These are phyloP conservation scores for Hypericum perforatum DNA, from an alignment of 345 rosid species.

Conservation along the genomic window DNA sequence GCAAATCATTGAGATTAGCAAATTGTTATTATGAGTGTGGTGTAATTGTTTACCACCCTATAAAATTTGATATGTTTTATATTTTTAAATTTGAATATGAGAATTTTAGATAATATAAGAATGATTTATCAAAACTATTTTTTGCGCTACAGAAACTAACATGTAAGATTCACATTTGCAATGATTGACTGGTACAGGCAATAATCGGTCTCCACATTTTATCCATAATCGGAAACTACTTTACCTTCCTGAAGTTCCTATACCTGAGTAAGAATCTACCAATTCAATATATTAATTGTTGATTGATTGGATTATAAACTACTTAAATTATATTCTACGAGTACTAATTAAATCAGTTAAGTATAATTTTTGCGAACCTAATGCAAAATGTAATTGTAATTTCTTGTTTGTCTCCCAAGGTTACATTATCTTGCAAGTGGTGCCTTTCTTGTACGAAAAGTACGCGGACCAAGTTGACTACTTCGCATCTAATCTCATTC, in stretches of 20 bases:
- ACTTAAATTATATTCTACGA: no score
- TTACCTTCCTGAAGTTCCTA: slow-evolving; percentile 67
- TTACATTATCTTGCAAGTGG: slow-evolving; percentile 37
- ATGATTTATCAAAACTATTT: no score
- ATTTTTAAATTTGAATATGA: no score
- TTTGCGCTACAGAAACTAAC: no score
- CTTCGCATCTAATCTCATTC: slow-evolving; percentile 22
- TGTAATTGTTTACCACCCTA: no score
- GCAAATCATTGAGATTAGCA: no score
- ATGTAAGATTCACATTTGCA: neutral
- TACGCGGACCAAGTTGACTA: slow-evolving; percentile 57
- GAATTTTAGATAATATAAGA: no score
- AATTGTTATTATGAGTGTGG: no score
- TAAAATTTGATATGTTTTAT: no score
- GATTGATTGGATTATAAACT: neutral
- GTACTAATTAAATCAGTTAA: neutral
- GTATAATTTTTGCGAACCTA: neutral
- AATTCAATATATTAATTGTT: neutral
- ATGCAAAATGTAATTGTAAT: neutral
- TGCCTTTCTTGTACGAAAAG: slow-evolving; percentile 59
- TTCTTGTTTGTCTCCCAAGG: slow-evolving; percentile 18
- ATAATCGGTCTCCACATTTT: slow-evolving; percentile 40
- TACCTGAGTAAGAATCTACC: slow-evolving; percentile 45
- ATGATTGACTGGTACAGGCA: slow-evolving; percentile 23
- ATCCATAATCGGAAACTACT: slow-evolving; percentile 62